Conservation (phyloP, 768 basidiomycete species). For the Tubosaeta brunneosetosa region DNA sequence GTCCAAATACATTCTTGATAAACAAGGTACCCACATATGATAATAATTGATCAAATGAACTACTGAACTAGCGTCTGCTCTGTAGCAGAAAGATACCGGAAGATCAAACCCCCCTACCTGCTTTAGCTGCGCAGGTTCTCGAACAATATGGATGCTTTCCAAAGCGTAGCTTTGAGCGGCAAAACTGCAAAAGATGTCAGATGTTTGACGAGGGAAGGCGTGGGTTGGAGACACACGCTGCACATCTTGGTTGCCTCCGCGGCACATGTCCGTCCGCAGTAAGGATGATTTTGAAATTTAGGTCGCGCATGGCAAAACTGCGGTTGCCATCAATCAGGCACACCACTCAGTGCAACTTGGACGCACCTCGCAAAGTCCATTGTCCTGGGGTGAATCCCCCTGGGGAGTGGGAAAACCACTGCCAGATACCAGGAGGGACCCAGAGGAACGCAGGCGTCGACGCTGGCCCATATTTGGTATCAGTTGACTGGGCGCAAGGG, state of each 20-base stretch:
- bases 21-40: conserved; percentile 17
- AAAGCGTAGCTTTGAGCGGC: conserved; percentile 28
- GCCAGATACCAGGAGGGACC: background rate
- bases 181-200: conserved; percentile 15
- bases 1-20: background rate
- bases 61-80: background rate
- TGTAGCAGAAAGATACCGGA: background rate
- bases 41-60: conserved; percentile 18
- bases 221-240: conserved; percentile 16
- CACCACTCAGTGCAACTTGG: background rate
- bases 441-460: conserved; percentile 1
- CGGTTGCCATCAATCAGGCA: conserved; percentile 23
- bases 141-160: conserved; percentile 34
- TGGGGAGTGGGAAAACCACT: background rate
- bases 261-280: conserved; percentile 64
- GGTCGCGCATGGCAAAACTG: conserved; percentile 52
- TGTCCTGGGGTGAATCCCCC: conserved; percentile 4
- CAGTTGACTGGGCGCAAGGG: conserved; percentile 11
- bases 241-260: conserved; percentile 36
- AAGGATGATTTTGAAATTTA: conserved; percentile 55
- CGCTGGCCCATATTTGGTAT: conserved; percentile 1
- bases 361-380: conserved; percentile 30
- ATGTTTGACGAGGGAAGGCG: background rate
- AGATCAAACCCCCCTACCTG: conserved; percentile 14
- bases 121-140: conserved; percentile 27